phyloP scores from a whole-genome alignment of 768 basidiomycete species.

The Tricholoma furcatifolium region DNA sequence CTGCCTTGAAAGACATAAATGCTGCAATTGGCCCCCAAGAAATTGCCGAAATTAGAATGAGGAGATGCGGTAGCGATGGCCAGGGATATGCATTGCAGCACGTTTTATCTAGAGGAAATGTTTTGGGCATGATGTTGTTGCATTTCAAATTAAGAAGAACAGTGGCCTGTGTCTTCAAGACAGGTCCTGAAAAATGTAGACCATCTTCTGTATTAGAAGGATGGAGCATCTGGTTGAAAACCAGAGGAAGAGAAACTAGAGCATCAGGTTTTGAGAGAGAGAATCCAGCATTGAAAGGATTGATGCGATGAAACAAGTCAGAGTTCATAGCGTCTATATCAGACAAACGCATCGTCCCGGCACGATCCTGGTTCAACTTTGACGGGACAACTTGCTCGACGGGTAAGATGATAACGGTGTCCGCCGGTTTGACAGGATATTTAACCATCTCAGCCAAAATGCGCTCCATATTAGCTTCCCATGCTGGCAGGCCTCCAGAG shows the following conservation, averaged over 20 bases:
- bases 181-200: conserved; percentile 68
- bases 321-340: conserved; percentile 94
- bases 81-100: conserved; percentile 80
- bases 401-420: conserved; percentile 76
- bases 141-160: conserved; percentile 80
- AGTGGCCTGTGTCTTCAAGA: conserved; percentile 70
- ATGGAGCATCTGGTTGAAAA: conserved; percentile 80
- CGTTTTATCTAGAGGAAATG: conserved; percentile 68
- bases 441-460: conserved; percentile 52
- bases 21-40: conserved; percentile 52
- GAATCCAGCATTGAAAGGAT: conserved; percentile 27
- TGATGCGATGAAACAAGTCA: conserved; percentile 70
- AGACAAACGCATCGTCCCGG: conserved; percentile 65
- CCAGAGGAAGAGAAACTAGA: conserved; percentile 63
- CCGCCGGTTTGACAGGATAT: conserved; percentile 48
- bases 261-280: conserved; percentile 20
- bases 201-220: conserved; percentile 80
- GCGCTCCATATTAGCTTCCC: conserved; percentile 72
- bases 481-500: conserved; percentile 75
- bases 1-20: conserved; percentile 24
- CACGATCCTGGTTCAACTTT: conserved; percentile 64
- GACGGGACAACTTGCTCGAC: conserved; percentile 68
- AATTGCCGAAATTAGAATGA: conserved; percentile 47
- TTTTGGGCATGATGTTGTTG: conserved; percentile 65
- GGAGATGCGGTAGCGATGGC: conserved; percentile 54